Conservation (phyloP, 2,329 filamentous ascomycete genomes). For the Sclerotinia subarctica region DNA sequence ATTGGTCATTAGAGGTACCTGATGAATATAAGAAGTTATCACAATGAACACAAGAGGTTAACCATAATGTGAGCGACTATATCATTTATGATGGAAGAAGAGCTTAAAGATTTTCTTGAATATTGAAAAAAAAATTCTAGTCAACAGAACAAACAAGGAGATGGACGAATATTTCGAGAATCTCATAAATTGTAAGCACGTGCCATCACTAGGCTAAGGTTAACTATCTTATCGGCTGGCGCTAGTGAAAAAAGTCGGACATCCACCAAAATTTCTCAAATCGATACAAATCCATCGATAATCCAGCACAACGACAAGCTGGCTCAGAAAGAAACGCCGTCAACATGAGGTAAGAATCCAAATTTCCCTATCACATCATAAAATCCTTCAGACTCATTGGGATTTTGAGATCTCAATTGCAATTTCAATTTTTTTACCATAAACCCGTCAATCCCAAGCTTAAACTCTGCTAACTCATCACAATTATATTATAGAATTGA, state of each 20-base stretch:
- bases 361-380: not conserved
- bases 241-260: conserved; percentile 21
- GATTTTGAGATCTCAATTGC: not conserved
- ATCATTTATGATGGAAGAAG: not conserved
- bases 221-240: conserved; percentile 19
- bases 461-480: conserved; percentile 7
- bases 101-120: not conserved
- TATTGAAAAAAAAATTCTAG: not conserved
- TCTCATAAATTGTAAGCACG: conserved; percentile 7
- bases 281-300: conserved; percentile 6
- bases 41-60: not conserved
- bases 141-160: not conserved
- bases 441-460: not conserved
- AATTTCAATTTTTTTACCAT: not conserved
- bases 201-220: conserved; percentile 1
- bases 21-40: not conserved
- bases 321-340: conserved; percentile 9
- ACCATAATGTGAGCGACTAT: not conserved
- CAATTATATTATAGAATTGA: conserved; percentile 18
- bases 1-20: conserved; percentile 9
- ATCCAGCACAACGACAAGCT: conserved; percentile 20
- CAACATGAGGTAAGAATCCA: conserved; percentile 21
- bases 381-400: too few relatives aligned
- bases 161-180: not conserved
- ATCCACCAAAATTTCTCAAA: conserved; percentile 21